Evolutionary conservation across 2,329 filamentous ascomycete species (phyloP), one percentile per base, ranked within the genome.

Genomic region (Aspergillus bombycis): DNA sequence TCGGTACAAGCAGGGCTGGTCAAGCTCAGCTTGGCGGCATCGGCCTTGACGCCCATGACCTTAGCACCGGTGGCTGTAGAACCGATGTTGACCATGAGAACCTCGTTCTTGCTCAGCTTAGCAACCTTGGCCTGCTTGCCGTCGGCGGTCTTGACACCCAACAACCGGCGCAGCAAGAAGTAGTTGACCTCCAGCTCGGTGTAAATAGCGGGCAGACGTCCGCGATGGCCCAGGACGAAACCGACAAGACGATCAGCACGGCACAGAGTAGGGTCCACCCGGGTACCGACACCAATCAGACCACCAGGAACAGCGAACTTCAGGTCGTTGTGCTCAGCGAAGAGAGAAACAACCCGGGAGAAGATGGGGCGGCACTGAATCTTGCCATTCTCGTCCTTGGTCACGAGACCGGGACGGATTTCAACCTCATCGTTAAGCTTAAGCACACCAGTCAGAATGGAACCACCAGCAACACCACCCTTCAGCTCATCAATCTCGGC

Each of bases 1-100:
- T 96, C 94, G 57, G 95, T 99, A 85, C 95, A 99, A 63, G 95
- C 95, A 52, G 94, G 94, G 77, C 89, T 94, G 65, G 94, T 98
- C 72, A 99, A 85, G 64, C 92, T 90, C 70, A 99, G 86, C 85
- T 97, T 97, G 62, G 95, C 95, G 62, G 94, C 94, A 86, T 99
- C 95, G 75, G 94, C 94, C 87, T 95, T 97, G 77, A 98, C 96
- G 74, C 93, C 94, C 63, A 95, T 88, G 60, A 99, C 93, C 88
- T 98, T 99, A 71, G 95, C 95, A 81, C 95, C 95, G 16, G 94
- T 97, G 54, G 95, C 96, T 11, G 94, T 98, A 43, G 93, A 97
- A 66, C 95, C 95, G 77, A 99, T 99, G 85, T 99, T 99, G 70
- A 99, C 95, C 95, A 99, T 98, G 81, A 99, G 90, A 75, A 98